Base-by-base conservation (phyloP, 2,329 filamentous ascomycete genomes). In the Camillea tinctor region DNA sequence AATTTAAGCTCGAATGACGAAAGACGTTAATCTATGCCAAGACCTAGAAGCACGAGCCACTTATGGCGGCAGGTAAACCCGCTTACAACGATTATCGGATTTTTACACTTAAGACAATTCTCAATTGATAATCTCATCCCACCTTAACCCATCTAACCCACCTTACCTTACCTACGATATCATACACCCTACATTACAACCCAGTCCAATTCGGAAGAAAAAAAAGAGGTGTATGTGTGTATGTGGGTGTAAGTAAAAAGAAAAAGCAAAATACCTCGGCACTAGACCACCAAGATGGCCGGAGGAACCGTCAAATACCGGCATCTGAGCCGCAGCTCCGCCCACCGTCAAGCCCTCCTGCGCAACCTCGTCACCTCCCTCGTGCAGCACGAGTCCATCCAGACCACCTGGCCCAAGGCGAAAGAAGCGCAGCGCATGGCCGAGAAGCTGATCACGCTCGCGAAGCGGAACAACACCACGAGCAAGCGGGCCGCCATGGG, bases 311-410 rank as follows among this genome's bases (percentile, higher is more conserved):
- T 92, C 76, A 96, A 93, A 80, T 97, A 94, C 80, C 89, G 95
- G 69, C 91, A 96, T 77, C 82, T 99, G 63, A 88, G 88, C 78
- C 93, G 95, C 69, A 84, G 87, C 68, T 97, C 93, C 55, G 82
- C 94, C 58, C 95, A 97, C 75, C 87, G 95, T 74, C 87, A 94
- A 80, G 94, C 95, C 56, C 87, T 99, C 69, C 88, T 99, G 68
- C 92, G 95, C 72, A 97, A 98, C 79, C 84, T 99, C 63, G 93
- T 98, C 75, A 97, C 94, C 68, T 95, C 94, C 57, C 90, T 99
- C 67, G 90, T 99, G 79, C 85, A 91, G 77, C 88, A 96, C 77
- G 95, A 99, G 81, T 88, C 92, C 64, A 96, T 99, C 79, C 88
- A 89, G 65, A 99, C 95, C 55, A 97, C 95, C 79, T 97, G 91